phyloP scores from a whole-genome alignment of 352 stramenopile species.

The Phytophthora capsici region DNA sequence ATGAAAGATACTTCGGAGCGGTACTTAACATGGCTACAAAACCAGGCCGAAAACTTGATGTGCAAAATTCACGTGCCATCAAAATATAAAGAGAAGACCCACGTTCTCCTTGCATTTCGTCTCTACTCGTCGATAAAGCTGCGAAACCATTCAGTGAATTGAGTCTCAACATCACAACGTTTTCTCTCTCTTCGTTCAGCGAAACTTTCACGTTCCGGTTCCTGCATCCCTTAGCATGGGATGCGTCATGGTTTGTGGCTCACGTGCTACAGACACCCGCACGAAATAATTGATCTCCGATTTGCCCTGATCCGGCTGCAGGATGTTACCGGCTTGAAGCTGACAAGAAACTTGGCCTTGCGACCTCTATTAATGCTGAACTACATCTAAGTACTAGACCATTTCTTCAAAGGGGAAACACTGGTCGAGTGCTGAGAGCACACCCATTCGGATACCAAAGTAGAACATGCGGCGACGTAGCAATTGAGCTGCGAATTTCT shows the following conservation, averaged over 20 bases:
- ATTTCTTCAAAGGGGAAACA: conserved; percentile 39
- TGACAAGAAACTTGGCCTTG: conserved; percentile 5
- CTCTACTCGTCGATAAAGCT: neutral
- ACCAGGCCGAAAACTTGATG: neutral
- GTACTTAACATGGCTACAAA: neutral
- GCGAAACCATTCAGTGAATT: neutral
- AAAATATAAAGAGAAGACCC: neutral
- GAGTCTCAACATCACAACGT: neutral
- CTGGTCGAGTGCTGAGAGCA: conserved; percentile 36
- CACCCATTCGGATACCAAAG: conserved; percentile 38
- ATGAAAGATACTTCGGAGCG: conserved; percentile 4
- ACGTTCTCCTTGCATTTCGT: neutral
- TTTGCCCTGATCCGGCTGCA: conserved; percentile 2
- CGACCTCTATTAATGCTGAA: neutral
- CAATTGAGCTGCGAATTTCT: conserved; percentile 37
- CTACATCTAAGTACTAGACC: conserved; percentile 5
- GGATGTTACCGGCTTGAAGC: conserved; percentile 4
- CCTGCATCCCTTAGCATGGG: conserved; percentile 4
- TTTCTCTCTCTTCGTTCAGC: neutral
- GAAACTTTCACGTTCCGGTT: conserved; percentile 18
- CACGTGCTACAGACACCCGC: neutral
- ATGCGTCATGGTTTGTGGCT: conserved; percentile 24
- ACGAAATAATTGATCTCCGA: conserved; percentile 24
- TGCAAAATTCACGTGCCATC: no score
- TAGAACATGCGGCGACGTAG: conserved; percentile 48